These are phyloP conservation scores for Oldenlandia corymbosa DNA, from an alignment of 257 asterid species.

Conservation along the genomic window DNA sequence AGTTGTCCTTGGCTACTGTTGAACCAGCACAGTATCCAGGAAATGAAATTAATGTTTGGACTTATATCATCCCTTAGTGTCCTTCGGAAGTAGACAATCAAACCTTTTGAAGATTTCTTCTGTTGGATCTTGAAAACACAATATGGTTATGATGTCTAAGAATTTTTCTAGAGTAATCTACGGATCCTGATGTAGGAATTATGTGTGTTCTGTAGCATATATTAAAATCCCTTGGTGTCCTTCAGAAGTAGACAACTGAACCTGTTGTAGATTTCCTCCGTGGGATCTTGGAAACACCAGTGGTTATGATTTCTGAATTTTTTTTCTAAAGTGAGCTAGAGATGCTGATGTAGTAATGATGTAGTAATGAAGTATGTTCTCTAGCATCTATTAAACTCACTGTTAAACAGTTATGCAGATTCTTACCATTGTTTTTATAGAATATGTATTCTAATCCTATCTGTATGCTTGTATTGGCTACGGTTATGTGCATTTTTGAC, in stretches of 20 bases:
- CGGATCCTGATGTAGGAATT: not conserved
- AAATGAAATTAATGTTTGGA: not conserved
- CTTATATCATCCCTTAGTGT: not conserved
- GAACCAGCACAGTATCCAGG: not conserved
- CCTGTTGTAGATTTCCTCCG: not conserved
- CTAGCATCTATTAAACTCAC: too few species aligned
- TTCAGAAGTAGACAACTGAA: not conserved
- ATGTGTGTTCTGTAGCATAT: too few species aligned
- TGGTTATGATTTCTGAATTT: not conserved
- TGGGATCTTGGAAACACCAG: not conserved
- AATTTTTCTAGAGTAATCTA: too few species aligned
- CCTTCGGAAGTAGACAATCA: not conserved
- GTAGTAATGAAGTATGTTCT: not conserved
- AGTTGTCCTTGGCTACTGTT: not conserved
- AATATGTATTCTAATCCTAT: too few species aligned
- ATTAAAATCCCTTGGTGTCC: too few species aligned
- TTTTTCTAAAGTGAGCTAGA: too few species aligned
- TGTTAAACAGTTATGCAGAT: too few species aligned
- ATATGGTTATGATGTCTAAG: not conserved
- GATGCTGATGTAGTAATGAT: too few species aligned
- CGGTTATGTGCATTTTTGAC: too few species aligned
- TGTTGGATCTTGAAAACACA: not conserved
- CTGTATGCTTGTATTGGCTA: too few species aligned
- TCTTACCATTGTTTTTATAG: too few species aligned
- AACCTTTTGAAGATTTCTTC: not conserved